Percentiles rank a stretch among this genome's conserved stretches.
Evolutionary conservation across 345 rosid genomes (phyloP).

Genomic region (Streptanthus diversifolius): DNA sequence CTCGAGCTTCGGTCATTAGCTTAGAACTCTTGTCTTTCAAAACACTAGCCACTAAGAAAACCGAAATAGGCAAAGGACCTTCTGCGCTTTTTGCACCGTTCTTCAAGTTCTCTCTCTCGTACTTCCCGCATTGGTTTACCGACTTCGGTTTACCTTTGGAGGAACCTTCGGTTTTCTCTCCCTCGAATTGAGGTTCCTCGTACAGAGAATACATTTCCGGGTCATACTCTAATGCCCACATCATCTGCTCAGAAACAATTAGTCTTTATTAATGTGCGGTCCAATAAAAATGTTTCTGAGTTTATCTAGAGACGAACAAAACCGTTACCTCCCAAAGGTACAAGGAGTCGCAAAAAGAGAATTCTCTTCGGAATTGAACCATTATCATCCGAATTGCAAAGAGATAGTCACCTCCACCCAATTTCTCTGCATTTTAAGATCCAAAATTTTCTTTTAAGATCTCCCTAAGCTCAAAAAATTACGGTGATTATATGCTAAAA

Average conservation of each 20-base stretch:
- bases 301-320: slow-evolving; percentile 2
- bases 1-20: slow-evolving; percentile 80
- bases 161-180: slow-evolving; percentile 48
- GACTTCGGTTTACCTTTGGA: slow-evolving; percentile 58
- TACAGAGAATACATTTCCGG: slow-evolving; percentile 73
- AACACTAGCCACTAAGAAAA: slow-evolving; percentile 96
- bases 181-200: slow-evolving; percentile 53
- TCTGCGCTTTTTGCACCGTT: slow-evolving; percentile 48
- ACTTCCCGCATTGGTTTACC: slow-evolving; percentile 72
- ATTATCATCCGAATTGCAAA: slow-evolving; percentile 96
- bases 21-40: slow-evolving; percentile 88
- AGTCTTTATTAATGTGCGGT: background rate
- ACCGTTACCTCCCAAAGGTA: slow-evolving; percentile 94
- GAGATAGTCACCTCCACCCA: slow-evolving; percentile 95
- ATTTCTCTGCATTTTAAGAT: slow-evolving; percentile 53
- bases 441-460: background rate
- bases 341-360: slow-evolving; percentile 90
- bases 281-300: background rate
- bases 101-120: slow-evolving; percentile 81
- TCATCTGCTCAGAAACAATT: slow-evolving; percentile 60
- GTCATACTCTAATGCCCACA: slow-evolving; percentile 98
- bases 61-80: slow-evolving; percentile 84
- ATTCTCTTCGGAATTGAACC: slow-evolving; percentile 95
- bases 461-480: background rate
- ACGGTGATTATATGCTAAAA: background rate